Conservation (phyloP, 768 basidiomycete genomes). For the Xerocomellus chrysenteron region DNA sequence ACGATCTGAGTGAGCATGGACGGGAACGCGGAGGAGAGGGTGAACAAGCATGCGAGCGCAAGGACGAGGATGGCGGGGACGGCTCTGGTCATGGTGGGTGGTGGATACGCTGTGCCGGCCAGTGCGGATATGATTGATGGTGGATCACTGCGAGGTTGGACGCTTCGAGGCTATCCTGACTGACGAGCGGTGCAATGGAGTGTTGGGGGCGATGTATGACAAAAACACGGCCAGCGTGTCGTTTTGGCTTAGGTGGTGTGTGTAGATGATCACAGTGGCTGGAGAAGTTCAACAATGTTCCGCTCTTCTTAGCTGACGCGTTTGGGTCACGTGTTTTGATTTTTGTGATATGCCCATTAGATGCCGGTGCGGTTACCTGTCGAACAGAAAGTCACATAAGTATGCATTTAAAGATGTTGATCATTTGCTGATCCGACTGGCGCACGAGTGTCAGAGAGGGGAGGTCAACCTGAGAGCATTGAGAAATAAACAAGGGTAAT, state of each 20-base stretch:
- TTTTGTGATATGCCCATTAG: neutral
- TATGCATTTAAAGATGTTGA: too few species aligned
- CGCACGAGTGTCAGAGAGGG: neutral
- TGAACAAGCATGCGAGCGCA: constrained; percentile 9
- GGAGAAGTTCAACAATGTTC: neutral
- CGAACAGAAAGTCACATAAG: neutral
- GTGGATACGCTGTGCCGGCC: neutral
- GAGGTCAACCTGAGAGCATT: neutral
- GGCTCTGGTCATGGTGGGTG: constrained; percentile 1
- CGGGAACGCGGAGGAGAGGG: constrained; percentile 11
- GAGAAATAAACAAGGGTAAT: neutral
- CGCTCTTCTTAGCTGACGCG: neutral
- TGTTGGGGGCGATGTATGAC: neutral
- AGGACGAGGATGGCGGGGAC: neutral
- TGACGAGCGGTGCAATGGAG: neutral
- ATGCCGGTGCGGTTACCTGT: neutral
- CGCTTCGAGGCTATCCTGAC: neutral
- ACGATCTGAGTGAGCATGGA: neutral
- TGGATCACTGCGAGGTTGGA: neutral
- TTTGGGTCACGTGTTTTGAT: constrained; percentile 16
- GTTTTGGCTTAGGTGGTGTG: neutral
- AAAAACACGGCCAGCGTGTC: constrained; percentile 16
- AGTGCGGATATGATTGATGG: neutral
- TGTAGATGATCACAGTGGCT: neutral
- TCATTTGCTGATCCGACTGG: neutral